Conservation (phyloP, 169 alveolate species). For the Plasmodium yoelii region DNA sequence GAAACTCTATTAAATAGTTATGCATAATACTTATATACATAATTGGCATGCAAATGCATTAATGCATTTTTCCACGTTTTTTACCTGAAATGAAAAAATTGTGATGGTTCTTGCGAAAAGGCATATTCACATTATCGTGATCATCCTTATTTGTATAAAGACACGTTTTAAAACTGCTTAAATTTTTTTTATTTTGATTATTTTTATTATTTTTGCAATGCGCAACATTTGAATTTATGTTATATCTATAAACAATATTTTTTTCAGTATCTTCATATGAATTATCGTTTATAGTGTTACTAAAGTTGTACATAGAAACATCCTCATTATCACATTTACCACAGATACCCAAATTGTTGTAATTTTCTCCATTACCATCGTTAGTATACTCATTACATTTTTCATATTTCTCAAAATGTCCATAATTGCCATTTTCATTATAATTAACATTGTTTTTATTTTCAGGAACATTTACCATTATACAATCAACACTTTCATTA, state of each 20-base stretch:
- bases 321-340: constrained; percentile 15
- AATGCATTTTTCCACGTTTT: neutral
- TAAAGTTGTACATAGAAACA: constrained; percentile 26
- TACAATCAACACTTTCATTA: no score
- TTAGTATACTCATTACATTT: no score
- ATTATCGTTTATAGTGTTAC: constrained; percentile 14
- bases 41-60: neutral
- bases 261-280: constrained; percentile 2
- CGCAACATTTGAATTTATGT: neutral
- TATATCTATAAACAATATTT: constrained; percentile 45
- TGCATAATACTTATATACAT: neutral
- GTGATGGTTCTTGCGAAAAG: neutral
- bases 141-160: constrained; percentile 14
- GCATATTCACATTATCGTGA: neutral
- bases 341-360: no score
- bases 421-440: no score
- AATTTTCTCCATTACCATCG: no score
- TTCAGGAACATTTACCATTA: no score
- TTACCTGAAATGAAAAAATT: constrained; percentile 21
- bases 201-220: constrained; percentile 18
- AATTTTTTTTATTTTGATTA: constrained; percentile 5
- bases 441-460: no score
- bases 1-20: neutral
- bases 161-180: constrained; percentile 1
- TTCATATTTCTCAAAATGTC: no score